A percentile compares a stretch with the other conserved stretches of the same genome.
phyloP scores from a whole-genome alignment of 129 eudicot genomes.

The Lactuca sativa region DNA sequence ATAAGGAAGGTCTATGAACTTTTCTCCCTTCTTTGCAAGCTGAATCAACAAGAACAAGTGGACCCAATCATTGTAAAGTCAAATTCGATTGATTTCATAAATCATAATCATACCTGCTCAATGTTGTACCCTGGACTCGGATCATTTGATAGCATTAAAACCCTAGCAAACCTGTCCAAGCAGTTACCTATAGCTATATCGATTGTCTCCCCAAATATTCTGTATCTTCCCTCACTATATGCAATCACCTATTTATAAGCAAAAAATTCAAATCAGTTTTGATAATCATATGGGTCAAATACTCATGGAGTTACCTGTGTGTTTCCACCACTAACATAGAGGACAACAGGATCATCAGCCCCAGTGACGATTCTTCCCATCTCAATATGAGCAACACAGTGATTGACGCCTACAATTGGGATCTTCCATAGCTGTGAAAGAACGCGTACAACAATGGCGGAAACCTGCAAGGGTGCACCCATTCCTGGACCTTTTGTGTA shows the following conservation, averaged over 20 bases:
- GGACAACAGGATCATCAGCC: constrained; percentile 85
- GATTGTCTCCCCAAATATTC: constrained; percentile 90
- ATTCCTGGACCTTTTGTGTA: constrained; percentile 98
- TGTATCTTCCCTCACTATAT: constrained; percentile 86
- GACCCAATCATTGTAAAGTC: background rate
- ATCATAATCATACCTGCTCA: constrained; percentile 60
- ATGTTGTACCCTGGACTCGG: constrained; percentile 95
- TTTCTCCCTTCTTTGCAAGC: constrained; percentile 97
- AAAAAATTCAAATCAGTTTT: background rate
- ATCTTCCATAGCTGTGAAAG: constrained; percentile 92
- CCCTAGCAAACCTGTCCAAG: constrained; percentile 92
- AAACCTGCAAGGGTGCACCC: constrained; percentile 88
- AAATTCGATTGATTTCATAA: too few species aligned
- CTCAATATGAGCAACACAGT: constrained; percentile 97
- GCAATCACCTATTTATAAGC: constrained; percentile 52
- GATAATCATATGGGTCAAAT: background rate
- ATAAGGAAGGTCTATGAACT: constrained; percentile 85
- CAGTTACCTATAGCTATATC: constrained; percentile 93
- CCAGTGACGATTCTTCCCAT: constrained; percentile 97
- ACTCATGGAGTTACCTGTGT: constrained; percentile 54
- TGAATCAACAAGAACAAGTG: background rate
- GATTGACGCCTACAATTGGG: constrained; percentile 91
- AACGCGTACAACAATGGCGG: constrained; percentile 81
- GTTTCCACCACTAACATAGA: constrained; percentile 95
- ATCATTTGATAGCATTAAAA: constrained; percentile 76